Evolutionary conservation across 306 rosid species (phyloP), one percentile per base, ranked within the genome.

Genomic region (Inga oerstediana): DNA sequence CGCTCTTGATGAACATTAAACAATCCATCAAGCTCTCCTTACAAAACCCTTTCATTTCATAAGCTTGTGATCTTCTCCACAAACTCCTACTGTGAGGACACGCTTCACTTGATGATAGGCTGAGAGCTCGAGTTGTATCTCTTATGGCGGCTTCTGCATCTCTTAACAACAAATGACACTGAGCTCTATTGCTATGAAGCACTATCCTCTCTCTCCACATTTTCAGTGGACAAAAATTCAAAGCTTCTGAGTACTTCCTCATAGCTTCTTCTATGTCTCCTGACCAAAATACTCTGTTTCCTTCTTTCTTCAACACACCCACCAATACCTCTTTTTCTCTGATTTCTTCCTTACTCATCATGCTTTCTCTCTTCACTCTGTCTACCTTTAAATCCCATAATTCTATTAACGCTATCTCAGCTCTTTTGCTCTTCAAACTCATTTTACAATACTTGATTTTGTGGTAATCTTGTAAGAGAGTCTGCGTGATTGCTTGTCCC

Each of bases 61-160:
- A 93, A 54, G 92, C 97, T 79, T 91, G 93, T 22, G 95, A 84
- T 75, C 97, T 86, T 85, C 95, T 89, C 97, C 97, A 89, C 83
- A 93, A 76, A 81, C 91, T 93, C 89, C 88, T 91, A 27, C 84
- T 65, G 22, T 91, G 95, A 83, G 88, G 80, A 52, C 62, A 80
- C 74, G 51, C 84, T 74, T 34, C 80, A 75, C 84, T 85, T 35
- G 91, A 87, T 35, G 91, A 87, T 48, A 93, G 68, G 43, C 97
- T 88, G 45, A 93, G 39, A 79, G 95, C 94, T 79, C 89, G 74
- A 8, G 95, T 91, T n/a, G 93, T 20, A 49, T 93, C 95, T 15
- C 95, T 87, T 37, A 93, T 74, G 74, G 92, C 92, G 5, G 85
- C 87, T 4, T 88, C 91, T 48, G 91, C 83, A 20, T 90, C 79